A percentile compares a stretch with the other conserved stretches of the same genome.
phyloP scores from a whole-genome alignment of 2,329 filamentous ascomycete genomes.

The Claviceps quebecensis region DNA sequence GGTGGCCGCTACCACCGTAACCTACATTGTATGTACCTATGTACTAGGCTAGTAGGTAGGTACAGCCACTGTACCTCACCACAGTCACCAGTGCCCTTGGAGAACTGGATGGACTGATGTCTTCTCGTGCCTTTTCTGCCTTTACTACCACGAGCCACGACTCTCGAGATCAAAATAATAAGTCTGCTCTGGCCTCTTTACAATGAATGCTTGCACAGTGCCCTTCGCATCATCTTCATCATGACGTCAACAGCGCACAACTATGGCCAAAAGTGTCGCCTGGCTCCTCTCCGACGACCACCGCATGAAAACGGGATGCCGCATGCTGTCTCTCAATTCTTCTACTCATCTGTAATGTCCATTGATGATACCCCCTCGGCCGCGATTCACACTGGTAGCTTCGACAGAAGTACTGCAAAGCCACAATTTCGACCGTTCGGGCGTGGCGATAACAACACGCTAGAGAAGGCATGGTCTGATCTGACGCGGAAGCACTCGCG shows the following conservation, averaged over 20 bases:
- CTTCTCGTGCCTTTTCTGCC: too few relatives aligned
- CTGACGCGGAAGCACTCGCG: slow-evolving; percentile 37
- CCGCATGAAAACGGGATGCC: slow-evolving; percentile 36
- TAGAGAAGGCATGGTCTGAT: slow-evolving; percentile 64
- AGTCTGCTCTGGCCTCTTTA: too few relatives aligned
- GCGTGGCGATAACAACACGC: slow-evolving; percentile 59
- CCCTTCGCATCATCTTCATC: neutral
- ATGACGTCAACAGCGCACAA: slow-evolving; percentile 30
- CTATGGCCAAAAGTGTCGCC: slow-evolving; percentile 44
- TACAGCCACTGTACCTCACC: too few relatives aligned
- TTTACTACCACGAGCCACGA: too few relatives aligned
- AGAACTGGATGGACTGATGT: too few relatives aligned
- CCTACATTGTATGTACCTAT: too few relatives aligned
- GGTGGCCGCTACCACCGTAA: too few relatives aligned
- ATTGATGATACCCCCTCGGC: slow-evolving; percentile 82
- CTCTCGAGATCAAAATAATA: too few relatives aligned
- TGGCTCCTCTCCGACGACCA: slow-evolving; percentile 30
- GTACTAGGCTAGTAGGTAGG: too few relatives aligned
- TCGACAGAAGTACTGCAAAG: slow-evolving; percentile 38
- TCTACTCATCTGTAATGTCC: slow-evolving; percentile 68
- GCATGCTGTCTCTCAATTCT: slow-evolving; percentile 58
- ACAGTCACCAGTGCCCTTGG: too few relatives aligned
- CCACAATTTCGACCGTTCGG: slow-evolving; percentile 65
- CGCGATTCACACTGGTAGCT: slow-evolving; percentile 33
- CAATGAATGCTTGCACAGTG: neutral